Conservation (phyloP, 2,329 filamentous ascomycete species). For the Apiospora saccharicola region DNA sequence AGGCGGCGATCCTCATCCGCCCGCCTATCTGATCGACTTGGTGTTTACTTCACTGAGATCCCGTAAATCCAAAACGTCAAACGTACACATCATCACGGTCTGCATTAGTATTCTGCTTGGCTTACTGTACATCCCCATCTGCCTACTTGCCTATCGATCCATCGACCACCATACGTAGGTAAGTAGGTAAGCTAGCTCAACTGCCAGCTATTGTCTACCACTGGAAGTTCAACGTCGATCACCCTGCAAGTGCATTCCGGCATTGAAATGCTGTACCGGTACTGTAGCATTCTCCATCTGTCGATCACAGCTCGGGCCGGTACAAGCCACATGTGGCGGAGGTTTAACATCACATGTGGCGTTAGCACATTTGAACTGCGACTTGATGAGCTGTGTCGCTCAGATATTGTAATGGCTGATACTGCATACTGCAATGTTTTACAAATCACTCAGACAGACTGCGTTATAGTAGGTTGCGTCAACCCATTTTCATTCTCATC, state of each 20-base stretch:
- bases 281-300: not conserved
- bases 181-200: not conserved
- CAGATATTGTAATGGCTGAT: not conserved
- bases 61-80: not conserved
- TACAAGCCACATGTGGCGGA: not conserved
- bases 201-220: not conserved
- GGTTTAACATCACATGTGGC: not conserved
- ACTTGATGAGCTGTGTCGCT: not conserved
- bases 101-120: not conserved
- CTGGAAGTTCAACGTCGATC: not conserved
- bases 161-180: not conserved
- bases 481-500: not conserved
- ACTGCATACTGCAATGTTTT: not conserved
- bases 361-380: not conserved
- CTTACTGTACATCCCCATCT: conserved; percentile 19
- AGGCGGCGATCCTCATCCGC: not conserved
- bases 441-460: not conserved
- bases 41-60: conserved; percentile 1
- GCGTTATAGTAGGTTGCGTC: not conserved
- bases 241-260: not conserved
- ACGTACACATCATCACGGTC: not conserved
- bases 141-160: not conserved
- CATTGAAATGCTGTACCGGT: not conserved
- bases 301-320: not conserved
- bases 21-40: not conserved